Evolutionary conservation across 2,329 filamentous ascomycete species (phyloP).

Genomic region (Penicillium sp.): DNA sequence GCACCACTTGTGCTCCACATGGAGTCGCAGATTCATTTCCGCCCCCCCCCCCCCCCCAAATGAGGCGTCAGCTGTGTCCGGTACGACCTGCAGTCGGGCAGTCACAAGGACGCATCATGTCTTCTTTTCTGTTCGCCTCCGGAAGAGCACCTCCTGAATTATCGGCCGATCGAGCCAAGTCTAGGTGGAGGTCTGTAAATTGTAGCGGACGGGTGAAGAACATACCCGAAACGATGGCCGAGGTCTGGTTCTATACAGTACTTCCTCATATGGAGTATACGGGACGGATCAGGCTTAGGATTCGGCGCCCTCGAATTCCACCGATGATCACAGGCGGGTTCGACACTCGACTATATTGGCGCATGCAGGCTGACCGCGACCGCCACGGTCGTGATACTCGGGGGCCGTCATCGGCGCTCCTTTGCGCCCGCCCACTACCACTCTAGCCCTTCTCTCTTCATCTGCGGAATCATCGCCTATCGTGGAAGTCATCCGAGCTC

Average conservation of each 20-base stretch:
- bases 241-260: too few relatives aligned
- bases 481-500: constrained; percentile 19
- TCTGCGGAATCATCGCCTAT: constrained; percentile 19
- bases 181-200: too few relatives aligned
- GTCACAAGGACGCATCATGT: constrained; percentile 19
- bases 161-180: too few relatives aligned
- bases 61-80: constrained; percentile 7
- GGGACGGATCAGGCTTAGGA: constrained; percentile 1
- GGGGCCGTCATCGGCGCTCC: constrained; percentile 9
- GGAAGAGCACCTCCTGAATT: too few relatives aligned
- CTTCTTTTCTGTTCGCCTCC: too few relatives aligned
- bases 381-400: constrained; percentile 19
- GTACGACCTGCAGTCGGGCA: constrained; percentile 17
- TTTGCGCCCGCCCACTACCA: too few relatives aligned
- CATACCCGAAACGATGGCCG: too few relatives aligned
- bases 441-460: too few relatives aligned
- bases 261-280: too few relatives aligned
- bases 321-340: constrained; percentile 19
- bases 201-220: too few relatives aligned
- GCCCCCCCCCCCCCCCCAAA: not conserved
- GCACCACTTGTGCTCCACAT: constrained; percentile 20
- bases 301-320: constrained; percentile 1
- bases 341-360: constrained; percentile 21
- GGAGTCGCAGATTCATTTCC: constrained; percentile 6
- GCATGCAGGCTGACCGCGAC: constrained; percentile 22